Conservation (phyloP, 2,329 filamentous ascomycete species). For the Clonostachys rhizophaga region DNA sequence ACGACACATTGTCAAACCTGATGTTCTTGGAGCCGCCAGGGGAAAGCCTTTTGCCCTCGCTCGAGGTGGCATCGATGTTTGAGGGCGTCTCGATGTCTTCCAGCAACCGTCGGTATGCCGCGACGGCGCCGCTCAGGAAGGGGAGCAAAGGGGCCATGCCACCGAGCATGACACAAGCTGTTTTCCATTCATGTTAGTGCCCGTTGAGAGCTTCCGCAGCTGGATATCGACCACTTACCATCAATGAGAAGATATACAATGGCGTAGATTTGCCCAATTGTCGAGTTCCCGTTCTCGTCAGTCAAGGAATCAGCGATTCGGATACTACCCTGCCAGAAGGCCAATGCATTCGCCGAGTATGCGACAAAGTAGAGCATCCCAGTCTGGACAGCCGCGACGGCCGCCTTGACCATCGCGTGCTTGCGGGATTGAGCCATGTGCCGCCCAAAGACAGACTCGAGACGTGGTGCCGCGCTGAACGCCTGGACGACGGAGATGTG, state of each 20-base stretch:
- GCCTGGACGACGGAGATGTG: conserved; percentile 60
- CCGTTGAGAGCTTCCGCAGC: no score
- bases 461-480: conserved; percentile 52
- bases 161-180: conserved; percentile 54
- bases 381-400: conserved; percentile 50
- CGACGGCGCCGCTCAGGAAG: conserved; percentile 52
- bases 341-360: conserved; percentile 61
- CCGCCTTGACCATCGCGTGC: conserved; percentile 53
- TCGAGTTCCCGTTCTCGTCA: conserved; percentile 21
- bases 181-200: neutral
- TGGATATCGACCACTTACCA: conserved; percentile 18
- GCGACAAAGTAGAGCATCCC: conserved; percentile 65
- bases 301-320: conserved; percentile 35
- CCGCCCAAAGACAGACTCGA: conserved; percentile 54
- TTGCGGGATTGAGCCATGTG: conserved; percentile 43
- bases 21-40: conserved; percentile 21
- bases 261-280: conserved; percentile 51
- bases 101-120: conserved; percentile 52
- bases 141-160: conserved; percentile 60
- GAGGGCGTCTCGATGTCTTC: conserved; percentile 50
- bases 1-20: conserved; percentile 34
- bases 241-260: conserved; percentile 62
- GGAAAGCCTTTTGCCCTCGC: conserved; percentile 34
- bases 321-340: conserved; percentile 63
- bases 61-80: conserved; percentile 34